Percentiles rank a stretch among this genome's conserved stretches.
Evolutionary conservation across 2,329 filamentous ascomycete genomes (phyloP).

Genomic region (Aspergillus phoenicis): DNA sequence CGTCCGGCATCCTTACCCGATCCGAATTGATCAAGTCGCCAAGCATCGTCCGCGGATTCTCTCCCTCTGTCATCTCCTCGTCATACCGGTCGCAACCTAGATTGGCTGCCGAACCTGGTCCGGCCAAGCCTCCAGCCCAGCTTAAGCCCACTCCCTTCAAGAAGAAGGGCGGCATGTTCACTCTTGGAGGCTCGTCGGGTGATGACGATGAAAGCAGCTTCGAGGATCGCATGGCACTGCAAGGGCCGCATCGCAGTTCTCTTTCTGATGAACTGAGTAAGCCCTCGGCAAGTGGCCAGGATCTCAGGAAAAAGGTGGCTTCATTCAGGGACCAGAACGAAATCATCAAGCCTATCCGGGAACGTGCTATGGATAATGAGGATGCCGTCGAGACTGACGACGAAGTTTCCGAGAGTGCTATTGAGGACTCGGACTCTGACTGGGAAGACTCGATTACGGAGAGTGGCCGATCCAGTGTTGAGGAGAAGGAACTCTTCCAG

Average conservation of each 20-base stretch:
- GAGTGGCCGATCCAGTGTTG: constrained; percentile 78
- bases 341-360: constrained; percentile 65
- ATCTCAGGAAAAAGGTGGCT: constrained; percentile 69
- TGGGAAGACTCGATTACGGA: constrained; percentile 73
- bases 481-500: constrained; percentile 80
- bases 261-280: constrained; percentile 57
- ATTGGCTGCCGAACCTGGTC: constrained; percentile 52
- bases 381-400: constrained; percentile 64
- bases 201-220: constrained; percentile 80
- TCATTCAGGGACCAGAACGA: constrained; percentile 79
- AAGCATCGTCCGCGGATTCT: constrained; percentile 84
- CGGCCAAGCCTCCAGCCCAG: constrained; percentile 64
- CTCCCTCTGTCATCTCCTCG: constrained; percentile 71
- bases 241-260: constrained; percentile 55
- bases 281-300: constrained; percentile 33
- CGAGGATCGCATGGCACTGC: constrained; percentile 61
- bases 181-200: constrained; percentile 80
- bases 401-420: constrained; percentile 79
- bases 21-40: constrained; percentile 59
- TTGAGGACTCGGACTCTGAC: constrained; percentile 67
- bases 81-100: constrained; percentile 66
- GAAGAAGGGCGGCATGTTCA: constrained; percentile 68
- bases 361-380: constrained; percentile 55
- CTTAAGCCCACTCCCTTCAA: constrained; percentile 58
- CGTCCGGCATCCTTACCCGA: constrained; percentile 46